These are phyloP conservation scores for Malus sylvestris DNA, from an alignment of 306 rosid genomes.

Conservation along the genomic window DNA sequence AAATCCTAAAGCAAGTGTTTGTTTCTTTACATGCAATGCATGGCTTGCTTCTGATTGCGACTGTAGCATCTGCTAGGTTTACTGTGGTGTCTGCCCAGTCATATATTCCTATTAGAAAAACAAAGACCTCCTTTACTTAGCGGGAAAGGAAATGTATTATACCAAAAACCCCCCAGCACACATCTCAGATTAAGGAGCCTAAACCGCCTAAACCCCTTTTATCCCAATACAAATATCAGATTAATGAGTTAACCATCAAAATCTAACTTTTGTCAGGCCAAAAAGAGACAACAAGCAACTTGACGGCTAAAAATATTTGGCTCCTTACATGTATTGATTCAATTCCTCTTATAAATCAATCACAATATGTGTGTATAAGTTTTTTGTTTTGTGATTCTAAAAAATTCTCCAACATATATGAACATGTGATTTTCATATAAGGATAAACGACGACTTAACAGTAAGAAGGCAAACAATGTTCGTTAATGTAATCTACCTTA, in stretches of 20 bases:
- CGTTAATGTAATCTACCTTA: not conserved
- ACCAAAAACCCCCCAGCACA: constrained; percentile 25
- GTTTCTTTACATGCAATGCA: constrained; percentile 45
- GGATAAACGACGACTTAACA: too few species aligned
- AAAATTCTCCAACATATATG: too few species aligned
- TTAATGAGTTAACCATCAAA: not conserved
- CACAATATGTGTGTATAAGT: too few species aligned
- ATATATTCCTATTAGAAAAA: constrained; percentile 31
- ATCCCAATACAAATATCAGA: not conserved
- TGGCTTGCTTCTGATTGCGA: constrained; percentile 25
- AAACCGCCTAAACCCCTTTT: not conserved
- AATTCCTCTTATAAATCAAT: too few species aligned
- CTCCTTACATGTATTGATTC: too few species aligned
- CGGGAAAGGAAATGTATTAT: constrained; percentile 50
- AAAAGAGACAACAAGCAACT: not conserved
- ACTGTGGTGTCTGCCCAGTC: constrained; percentile 26
- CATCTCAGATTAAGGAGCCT: not conserved
- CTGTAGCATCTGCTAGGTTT: constrained; percentile 32
- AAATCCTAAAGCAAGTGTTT: constrained; percentile 73
- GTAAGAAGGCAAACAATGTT: too few species aligned
- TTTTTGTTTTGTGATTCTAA: too few species aligned
- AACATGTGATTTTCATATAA: too few species aligned
- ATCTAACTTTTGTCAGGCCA: not conserved
- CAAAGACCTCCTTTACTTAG: constrained; percentile 47
- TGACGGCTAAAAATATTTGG: too few species aligned